Evolutionary conservation across 306 rosid genomes (phyloP).

Genomic region (Pachyrhizus erosus): DNA sequence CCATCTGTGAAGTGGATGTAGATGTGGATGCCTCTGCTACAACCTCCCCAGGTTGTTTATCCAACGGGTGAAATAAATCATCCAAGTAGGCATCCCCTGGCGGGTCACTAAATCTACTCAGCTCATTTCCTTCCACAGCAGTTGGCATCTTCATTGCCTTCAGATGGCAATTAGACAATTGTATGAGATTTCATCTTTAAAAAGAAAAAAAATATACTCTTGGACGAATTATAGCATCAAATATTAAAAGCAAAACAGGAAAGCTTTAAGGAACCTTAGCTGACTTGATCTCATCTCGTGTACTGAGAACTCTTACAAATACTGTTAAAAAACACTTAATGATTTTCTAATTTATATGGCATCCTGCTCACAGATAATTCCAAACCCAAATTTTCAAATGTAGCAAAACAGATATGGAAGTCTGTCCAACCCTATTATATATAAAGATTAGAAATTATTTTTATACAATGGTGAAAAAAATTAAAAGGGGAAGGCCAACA

Average conservation of each 20-base stretch:
- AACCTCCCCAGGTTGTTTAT: slow-evolving; percentile 68
- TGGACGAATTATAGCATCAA: slow-evolving; percentile 31
- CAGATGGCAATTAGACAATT: slow-evolving; percentile 51
- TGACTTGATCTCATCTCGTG: slow-evolving; percentile 19
- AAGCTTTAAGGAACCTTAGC: slow-evolving; percentile 22
- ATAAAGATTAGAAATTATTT: neutral
- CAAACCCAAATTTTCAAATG: neutral
- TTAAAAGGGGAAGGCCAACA: neutral
- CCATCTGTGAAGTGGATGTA: slow-evolving; percentile 62
- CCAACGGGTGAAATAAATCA: slow-evolving; percentile 88
- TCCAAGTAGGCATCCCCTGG: slow-evolving; percentile 98
- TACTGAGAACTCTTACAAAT: slow-evolving; percentile 17
- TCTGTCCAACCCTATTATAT: slow-evolving; percentile 11
- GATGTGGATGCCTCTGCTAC: slow-evolving; percentile 86
- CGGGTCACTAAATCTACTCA: slow-evolving; percentile 95
- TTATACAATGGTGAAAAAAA: neutral
- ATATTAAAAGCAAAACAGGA: neutral
- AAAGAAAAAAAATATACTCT: slow-evolving; percentile 5
- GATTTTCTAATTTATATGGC: slow-evolving; percentile 14
- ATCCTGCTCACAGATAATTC: neutral
- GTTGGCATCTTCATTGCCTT: slow-evolving; percentile 74
- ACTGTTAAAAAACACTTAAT: neutral
- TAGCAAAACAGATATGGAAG: slow-evolving; percentile 22
- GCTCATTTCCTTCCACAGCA: slow-evolving; percentile 73
- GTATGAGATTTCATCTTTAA: slow-evolving; percentile 43